Percentiles rank a stretch among this genome's conserved stretches.
These are phyloP conservation scores for Stephania cephalantha DNA, from an alignment of 164 flowering plant genomes.

Conservation along the genomic window DNA sequence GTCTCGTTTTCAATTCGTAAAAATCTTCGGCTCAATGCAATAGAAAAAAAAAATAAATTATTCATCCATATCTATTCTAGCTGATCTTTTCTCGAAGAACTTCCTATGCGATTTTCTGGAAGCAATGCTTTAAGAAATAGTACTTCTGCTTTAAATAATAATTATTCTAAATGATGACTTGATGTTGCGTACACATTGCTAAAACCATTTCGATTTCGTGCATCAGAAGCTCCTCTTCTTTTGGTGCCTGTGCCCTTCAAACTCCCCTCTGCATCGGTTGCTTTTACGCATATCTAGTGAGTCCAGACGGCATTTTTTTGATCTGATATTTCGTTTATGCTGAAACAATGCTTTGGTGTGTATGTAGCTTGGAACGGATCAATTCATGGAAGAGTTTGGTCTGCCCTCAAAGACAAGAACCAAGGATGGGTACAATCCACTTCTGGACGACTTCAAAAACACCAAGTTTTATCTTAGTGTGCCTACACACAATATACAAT, in stretches of 20 bases:
- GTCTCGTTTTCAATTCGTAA: constrained; percentile 8
- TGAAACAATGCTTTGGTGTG: background rate
- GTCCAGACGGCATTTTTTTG: background rate
- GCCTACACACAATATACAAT: constrained; percentile 82
- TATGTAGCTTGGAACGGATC: constrained; percentile 74
- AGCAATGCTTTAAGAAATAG: too few relatives aligned
- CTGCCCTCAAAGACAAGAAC: constrained; percentile 86
- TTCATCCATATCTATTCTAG: background rate
- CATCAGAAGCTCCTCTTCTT: background rate
- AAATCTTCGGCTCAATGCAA: background rate
- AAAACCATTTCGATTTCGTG: too few relatives aligned
- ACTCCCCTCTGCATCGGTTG: background rate
- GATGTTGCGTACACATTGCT: too few relatives aligned
- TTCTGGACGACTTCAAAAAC: constrained; percentile 90
- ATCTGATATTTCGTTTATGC: background rate
- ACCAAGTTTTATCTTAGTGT: constrained; percentile 88
- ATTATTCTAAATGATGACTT: too few relatives aligned
- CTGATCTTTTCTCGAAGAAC: background rate
- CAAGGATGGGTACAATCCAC: constrained; percentile 96
- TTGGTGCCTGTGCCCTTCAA: background rate
- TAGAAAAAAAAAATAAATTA: background rate
- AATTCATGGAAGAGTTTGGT: constrained; percentile 98
- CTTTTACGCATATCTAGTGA: background rate
- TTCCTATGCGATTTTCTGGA: too few relatives aligned
- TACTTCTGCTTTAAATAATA: too few relatives aligned